These are phyloP conservation scores for Triticum aestivum DNA, from an alignment of 176 grass and related monocot species.

Conservation along the genomic window DNA sequence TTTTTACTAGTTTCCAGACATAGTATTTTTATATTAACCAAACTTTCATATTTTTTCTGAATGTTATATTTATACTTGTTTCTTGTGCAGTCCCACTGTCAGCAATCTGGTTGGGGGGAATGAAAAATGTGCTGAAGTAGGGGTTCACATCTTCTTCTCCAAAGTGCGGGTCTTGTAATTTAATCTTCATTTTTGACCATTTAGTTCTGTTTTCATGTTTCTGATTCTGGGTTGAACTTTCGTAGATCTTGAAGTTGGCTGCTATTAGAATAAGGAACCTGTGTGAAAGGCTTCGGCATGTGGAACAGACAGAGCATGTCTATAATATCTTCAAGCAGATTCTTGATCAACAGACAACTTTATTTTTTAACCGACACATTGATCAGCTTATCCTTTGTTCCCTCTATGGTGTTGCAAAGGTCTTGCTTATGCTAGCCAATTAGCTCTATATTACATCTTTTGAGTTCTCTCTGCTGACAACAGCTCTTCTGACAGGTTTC, in stretches of 20 bases:
- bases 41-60: slow-evolving; percentile 14
- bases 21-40: slow-evolving; percentile 19
- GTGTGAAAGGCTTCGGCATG: slow-evolving; percentile 72
- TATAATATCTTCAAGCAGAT: slow-evolving; percentile 77
- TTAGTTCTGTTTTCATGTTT: slow-evolving; percentile 23
- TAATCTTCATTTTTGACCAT: slow-evolving; percentile 29
- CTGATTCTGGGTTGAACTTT: slow-evolving; percentile 33
- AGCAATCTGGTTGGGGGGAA: slow-evolving; percentile 53
- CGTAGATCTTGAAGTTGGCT: slow-evolving; percentile 87
- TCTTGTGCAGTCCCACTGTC: slow-evolving; percentile 65
- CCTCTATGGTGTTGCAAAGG: slow-evolving; percentile 96
- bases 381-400: slow-evolving; percentile 94
- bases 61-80: slow-evolving; percentile 29
- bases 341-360: slow-evolving; percentile 64
- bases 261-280: slow-evolving; percentile 90
- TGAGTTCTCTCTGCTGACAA: slow-evolving; percentile 32
- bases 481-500: slow-evolving; percentile 62
- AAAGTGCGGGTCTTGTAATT: slow-evolving; percentile 55
- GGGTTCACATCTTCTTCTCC: slow-evolving; percentile 74
- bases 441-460: slow-evolving; percentile 12
- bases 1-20: slow-evolving; percentile 20
- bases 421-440: slow-evolving; percentile 36
- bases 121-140: slow-evolving; percentile 76
- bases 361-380: slow-evolving; percentile 92
- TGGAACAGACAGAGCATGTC: slow-evolving; percentile 65